A percentile compares a stretch with the other conserved stretches of the same genome.
These are phyloP conservation scores for Tetrastigma voinierianum DNA, from an alignment of 164 flowering plant species.

Conservation along the genomic window DNA sequence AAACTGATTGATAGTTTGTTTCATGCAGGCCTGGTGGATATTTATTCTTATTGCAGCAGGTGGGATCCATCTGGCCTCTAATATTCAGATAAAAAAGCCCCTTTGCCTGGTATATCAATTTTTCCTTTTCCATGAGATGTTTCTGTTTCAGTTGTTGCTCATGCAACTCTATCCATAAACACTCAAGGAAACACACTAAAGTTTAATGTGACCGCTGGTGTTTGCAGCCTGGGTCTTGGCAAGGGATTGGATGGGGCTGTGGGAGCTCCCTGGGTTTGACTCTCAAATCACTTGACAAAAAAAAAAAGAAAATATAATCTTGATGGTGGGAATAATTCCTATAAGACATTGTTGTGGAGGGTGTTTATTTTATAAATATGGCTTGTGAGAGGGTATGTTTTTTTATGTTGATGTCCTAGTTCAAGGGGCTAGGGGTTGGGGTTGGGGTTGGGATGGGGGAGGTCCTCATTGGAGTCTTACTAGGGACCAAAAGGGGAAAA, in stretches of 20 bases:
- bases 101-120: slow-evolving; percentile 77
- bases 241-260: background rate
- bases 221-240: background rate
- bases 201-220: background rate
- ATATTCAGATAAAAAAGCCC: slow-evolving; percentile 87
- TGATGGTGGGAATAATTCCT: too few species aligned
- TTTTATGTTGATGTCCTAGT: too few species aligned
- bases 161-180: background rate
- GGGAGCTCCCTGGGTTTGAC: background rate
- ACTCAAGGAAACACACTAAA: background rate
- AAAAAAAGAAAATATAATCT: too few species aligned
- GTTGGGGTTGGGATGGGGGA: too few species aligned
- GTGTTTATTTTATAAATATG: too few species aligned
- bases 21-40: slow-evolving; percentile 89
- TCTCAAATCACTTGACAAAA: background rate
- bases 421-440: too few species aligned
- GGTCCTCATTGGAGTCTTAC: too few species aligned
- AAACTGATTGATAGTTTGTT: slow-evolving; percentile 1
- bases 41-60: slow-evolving; percentile 85
- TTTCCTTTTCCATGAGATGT: slow-evolving; percentile 1
- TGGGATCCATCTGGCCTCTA: slow-evolving; percentile 60
- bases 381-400: too few species aligned
- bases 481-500: too few species aligned
- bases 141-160: background rate
- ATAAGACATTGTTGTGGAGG: too few species aligned